Base-by-base conservation (phyloP, 768 basidiomycete genomes). In the Tremella yokohamensis region DNA sequence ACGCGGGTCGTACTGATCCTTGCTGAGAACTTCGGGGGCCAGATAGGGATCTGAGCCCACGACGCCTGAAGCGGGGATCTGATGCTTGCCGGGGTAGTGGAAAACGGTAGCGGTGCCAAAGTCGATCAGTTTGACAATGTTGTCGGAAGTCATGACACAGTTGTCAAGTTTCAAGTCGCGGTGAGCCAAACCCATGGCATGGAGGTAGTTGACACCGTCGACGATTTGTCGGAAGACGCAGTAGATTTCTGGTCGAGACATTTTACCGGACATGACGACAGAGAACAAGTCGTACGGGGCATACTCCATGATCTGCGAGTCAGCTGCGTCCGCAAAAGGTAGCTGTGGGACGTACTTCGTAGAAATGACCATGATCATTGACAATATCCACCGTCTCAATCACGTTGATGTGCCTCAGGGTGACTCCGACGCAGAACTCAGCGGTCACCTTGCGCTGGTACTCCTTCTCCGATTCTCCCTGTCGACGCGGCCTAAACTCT, bases 71-170 rank as follows among this genome's bases (percentile, higher is more conserved):
- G 93, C 90, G 54, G 80, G 81, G 63, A 87, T 80, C 51, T 81
- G 82, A 61, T 83, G 83, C 78, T 91, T 92, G 57, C 92, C 94
- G 0, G 96, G 96, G 73, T 98, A 99, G 67, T 96, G 91, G 79
- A 99, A 99, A 59, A 99, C 93, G 63, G 92, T 92, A n/a, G 96
- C 96, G 4, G 96, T 99, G 52, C 96, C 96, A 79, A 99, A 99
- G 78, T 99, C 96, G 79, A 99, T 99, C 65, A 99, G 83, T 77
- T 99, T 99, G 80, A 99, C 90, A 65, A 96, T 84, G 73, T 97
- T 91, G 72, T 87, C 82, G 2, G 81, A 80, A n/a, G 89, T 94
- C 90, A 99, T 96, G 80, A 99, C 96, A 77, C 96, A 98, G 77
- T 99, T 99, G 80, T 99, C 96, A 60, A 99, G 87, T 78, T 99